A percentile compares a stretch with the other conserved stretches of the same genome.
These are phyloP conservation scores for Ocimum tenuiflorum DNA, from an alignment of 257 asterid genomes.

Conservation along the genomic window DNA sequence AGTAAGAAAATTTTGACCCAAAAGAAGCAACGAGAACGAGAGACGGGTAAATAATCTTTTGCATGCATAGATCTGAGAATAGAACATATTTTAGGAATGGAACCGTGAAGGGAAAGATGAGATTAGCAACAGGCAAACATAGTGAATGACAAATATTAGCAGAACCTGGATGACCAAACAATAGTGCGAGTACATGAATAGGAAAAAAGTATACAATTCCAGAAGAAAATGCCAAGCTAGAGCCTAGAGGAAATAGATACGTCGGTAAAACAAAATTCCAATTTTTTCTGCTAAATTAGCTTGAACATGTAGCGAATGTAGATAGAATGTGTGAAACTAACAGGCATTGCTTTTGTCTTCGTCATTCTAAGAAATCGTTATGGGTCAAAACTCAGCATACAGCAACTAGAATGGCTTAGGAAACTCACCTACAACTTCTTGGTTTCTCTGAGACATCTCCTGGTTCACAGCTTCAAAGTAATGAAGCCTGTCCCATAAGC, in stretches of 20 bases:
- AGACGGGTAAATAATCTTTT: background rate
- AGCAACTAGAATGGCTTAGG: conserved; percentile 10
- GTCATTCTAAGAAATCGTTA: background rate
- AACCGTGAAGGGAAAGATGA: background rate
- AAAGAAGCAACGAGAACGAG: background rate
- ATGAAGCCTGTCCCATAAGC: conserved; percentile 72
- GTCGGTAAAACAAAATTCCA: no score
- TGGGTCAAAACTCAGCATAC: conserved; percentile 2
- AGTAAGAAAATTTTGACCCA: background rate
- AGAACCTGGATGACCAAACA: background rate
- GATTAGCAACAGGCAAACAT: background rate
- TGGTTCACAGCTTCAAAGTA: conserved; percentile 88
- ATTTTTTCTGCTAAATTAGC: background rate
- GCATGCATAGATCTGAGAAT: no score
- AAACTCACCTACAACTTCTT: conserved; percentile 81
- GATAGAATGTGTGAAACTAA: conserved; percentile 8
- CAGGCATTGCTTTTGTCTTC: background rate
- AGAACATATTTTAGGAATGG: background rate
- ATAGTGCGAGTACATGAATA: background rate
- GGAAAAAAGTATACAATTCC: background rate
- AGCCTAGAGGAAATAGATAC: no score
- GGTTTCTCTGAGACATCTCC: conserved; percentile 98
- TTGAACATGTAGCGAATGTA: conserved; percentile 4
- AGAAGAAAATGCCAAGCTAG: background rate
- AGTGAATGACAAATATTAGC: background rate